A percentile compares a stretch with the other conserved stretches of the same genome.
Evolutionary conservation across 2,329 filamentous ascomycete genomes (phyloP).

Genomic region (Mollisiaceae sp.): DNA sequence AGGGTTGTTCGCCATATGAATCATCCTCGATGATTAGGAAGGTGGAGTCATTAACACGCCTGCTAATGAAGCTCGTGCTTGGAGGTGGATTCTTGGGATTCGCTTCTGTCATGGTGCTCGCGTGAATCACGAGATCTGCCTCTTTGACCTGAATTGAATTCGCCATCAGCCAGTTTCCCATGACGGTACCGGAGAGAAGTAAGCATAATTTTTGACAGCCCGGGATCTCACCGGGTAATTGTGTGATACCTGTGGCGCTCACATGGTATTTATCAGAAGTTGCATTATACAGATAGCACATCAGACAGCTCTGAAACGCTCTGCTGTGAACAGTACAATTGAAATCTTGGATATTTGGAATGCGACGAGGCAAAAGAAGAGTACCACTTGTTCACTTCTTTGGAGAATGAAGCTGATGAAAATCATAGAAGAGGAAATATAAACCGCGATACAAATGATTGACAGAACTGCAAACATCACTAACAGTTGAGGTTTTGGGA

Average conservation of each 20-base stretch:
- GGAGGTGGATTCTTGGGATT: background rate
- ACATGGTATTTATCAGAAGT: background rate
- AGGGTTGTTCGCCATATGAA: constrained; percentile 48
- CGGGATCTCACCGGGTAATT: constrained; percentile 7
- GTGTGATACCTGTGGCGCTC: constrained; percentile 1
- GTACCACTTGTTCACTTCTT: background rate
- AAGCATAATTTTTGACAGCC: constrained; percentile 5
- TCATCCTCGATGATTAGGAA: constrained; percentile 52
- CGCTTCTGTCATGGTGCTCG: background rate
- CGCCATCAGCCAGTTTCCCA: background rate
- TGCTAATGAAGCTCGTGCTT: constrained; percentile 43
- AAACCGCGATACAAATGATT: background rate
- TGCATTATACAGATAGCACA: background rate
- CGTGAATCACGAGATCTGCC: background rate
- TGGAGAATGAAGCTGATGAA: background rate
- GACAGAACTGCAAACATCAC: background rate
- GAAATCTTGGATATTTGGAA: constrained; percentile 4
- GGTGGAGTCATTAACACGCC: constrained; percentile 48
- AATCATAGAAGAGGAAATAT: background rate
- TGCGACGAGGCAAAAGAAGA: background rate
- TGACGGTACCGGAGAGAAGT: constrained; percentile 3
- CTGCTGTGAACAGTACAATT: background rate
- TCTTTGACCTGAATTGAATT: background rate
- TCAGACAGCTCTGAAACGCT: background rate
- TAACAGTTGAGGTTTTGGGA: background rate